Base-by-base conservation (phyloP, 148 eudicot species). In the Chenopodium album region DNA sequence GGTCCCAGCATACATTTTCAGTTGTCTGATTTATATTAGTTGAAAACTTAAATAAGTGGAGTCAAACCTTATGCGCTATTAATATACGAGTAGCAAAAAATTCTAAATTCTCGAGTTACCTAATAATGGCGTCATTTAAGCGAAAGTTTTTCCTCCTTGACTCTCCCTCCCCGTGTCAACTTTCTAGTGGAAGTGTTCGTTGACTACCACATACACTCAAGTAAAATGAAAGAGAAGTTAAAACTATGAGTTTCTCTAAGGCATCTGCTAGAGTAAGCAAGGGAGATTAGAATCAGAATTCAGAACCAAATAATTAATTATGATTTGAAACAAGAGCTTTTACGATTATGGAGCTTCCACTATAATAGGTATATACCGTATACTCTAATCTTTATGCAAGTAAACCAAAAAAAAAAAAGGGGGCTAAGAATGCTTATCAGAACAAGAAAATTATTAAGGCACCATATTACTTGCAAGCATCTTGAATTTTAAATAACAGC, bases 351-450 rank as follows among this genome's bases (percentile, higher is more conserved):
- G 83, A 19, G 65, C 65, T 65, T 66, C 79, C 79, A 81, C 78
- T 60, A 37, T 17, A 56, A 56, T 56, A 11, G 22, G 62, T 14
- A 56, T 56, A 56, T 56, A 56, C 62, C 6, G 4, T 13, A 56
- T 80, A 23, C 73, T 46, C 34, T 77, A 64, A 78, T 82, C 26
- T 83, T 81, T 82, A 76, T 23, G 54, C 62, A 11, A 75, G 60
- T 65, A 77, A 65, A 20, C 72, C 46, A 14, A 29, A 44, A 71
- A 68, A 1, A 4, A 19, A 34, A 34, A 34, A 34, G 0, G 5
- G 5, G 37, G 37, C 37, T 16, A n/a, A 56, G 14, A n/a, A 44
- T 77, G 68, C 80, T 34, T 6, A 44, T 12, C 66, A n/a, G 63
- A 50, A 65, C 62, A 47, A 72, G 22, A 65, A 48, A 44, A 79